Conservation (phyloP, 1,284 basidiomycete species). For the Leucocoprinus gongylophorus region DNA sequence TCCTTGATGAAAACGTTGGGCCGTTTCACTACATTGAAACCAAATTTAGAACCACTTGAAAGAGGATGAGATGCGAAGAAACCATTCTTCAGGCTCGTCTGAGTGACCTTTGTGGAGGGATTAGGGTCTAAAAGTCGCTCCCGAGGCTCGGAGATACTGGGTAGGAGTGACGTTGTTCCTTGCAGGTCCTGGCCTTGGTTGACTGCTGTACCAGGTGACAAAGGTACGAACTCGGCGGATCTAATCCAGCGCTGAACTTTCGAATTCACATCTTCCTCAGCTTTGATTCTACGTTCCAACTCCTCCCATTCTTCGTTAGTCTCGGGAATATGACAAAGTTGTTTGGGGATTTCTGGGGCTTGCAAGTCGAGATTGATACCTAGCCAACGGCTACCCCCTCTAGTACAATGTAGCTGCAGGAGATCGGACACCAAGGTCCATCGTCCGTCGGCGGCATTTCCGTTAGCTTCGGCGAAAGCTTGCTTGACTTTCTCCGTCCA, state of each 20-base stretch:
- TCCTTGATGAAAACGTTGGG: conserved; percentile 15
- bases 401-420: conserved; percentile 21
- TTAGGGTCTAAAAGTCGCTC: background rate
- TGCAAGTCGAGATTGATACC: conserved; percentile 20
- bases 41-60: conserved; percentile 16
- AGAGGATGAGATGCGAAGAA: conserved; percentile 7
- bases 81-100: background rate
- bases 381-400: conserved; percentile 13
- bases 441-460: conserved; percentile 27
- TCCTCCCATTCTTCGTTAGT: conserved; percentile 24
- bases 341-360: conserved; percentile 12
- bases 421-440: conserved; percentile 24
- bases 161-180: background rate
- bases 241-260: conserved; percentile 28
- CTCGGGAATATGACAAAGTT: conserved; percentile 22
- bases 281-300: conserved; percentile 16
- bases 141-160: background rate
- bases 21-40: conserved; percentile 27
- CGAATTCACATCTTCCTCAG: conserved; percentile 21
- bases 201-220: conserved; percentile 8
- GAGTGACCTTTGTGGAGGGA: background rate
- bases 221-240: conserved; percentile 15
- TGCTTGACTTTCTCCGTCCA: conserved; percentile 21
- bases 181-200: background rate
- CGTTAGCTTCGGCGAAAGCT: conserved; percentile 23